phyloP scores from a whole-genome alignment of 148 eudicot species.

The Chenopodium berlandieri region DNA sequence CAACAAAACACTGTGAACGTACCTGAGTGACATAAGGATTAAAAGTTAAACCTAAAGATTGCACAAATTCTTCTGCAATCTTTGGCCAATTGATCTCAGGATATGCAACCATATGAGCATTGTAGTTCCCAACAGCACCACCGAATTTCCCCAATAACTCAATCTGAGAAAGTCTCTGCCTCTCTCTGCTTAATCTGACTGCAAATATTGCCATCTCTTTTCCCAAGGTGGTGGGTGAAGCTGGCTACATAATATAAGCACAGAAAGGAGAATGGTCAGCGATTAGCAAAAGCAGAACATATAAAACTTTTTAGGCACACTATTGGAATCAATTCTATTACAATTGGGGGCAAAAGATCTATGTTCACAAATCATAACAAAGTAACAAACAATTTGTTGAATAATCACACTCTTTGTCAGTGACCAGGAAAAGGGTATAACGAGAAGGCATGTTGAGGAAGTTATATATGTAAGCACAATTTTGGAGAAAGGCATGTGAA shows the following conservation, averaged over 20 bases:
- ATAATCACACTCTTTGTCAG: not conserved
- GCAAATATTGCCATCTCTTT: conserved; percentile 90
- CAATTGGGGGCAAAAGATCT: not conserved
- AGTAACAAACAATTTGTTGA: not conserved
- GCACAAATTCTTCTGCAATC: conserved; percentile 78
- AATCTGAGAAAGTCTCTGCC: conserved; percentile 47
- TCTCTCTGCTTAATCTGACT: conserved; percentile 67
- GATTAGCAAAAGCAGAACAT: not conserved
- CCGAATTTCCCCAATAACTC: conserved; percentile 90
- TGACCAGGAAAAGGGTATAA: not conserved
- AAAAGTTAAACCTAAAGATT: conserved; percentile 79
- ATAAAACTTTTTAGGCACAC: not conserved
- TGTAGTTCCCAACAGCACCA: conserved; percentile 96
- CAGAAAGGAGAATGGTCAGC: not conserved
- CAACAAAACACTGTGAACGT: conserved; percentile 1
- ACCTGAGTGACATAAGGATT: conserved; percentile 93
- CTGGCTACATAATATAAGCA: conserved; percentile 55
- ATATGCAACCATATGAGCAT: conserved; percentile 89
- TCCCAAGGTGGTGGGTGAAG: conserved; percentile 92
- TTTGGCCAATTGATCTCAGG: conserved; percentile 79
- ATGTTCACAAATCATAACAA: not conserved
- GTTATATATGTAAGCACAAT: not conserved
- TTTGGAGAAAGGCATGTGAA: not conserved
- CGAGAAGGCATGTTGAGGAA: not conserved
- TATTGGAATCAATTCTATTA: not conserved